A percentile compares a stretch with the other conserved stretches of the same genome.
Conservation (phyloP, 2,329 filamentous ascomycete genomes). For the Exophiala lecanii-corni region DNA sequence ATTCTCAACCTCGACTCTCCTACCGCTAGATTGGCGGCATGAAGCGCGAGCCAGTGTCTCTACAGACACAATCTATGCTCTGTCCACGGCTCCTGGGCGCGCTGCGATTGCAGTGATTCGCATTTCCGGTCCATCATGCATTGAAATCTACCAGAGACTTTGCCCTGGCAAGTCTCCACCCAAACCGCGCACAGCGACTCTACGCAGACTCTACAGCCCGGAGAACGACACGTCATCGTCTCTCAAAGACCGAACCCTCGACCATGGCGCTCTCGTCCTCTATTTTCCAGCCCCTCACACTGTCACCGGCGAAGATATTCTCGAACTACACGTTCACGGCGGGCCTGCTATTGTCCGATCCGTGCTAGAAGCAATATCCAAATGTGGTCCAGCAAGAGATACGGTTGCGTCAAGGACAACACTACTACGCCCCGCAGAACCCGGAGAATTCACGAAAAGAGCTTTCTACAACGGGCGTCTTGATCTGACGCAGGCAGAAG, state of each 20-base stretch:
- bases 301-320: slow-evolving; percentile 84
- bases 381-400: slow-evolving; percentile 24
- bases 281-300: slow-evolving; percentile 78
- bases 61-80: slow-evolving; percentile 72
- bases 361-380: slow-evolving; percentile 70
- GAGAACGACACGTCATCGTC: slow-evolving; percentile 32
- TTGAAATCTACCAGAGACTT: slow-evolving; percentile 61
- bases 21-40: slow-evolving; percentile 6
- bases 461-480: slow-evolving; percentile 85
- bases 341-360: slow-evolving; percentile 84
- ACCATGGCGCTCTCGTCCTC: slow-evolving; percentile 74
- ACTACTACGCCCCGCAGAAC: slow-evolving; percentile 80
- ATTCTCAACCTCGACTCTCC: slow-evolving; percentile 6
- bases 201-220: slow-evolving; percentile 70
- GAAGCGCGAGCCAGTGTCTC: not conserved
- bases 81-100: slow-evolving; percentile 79
- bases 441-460: slow-evolving; percentile 89
- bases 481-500: slow-evolving; percentile 76
- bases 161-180: slow-evolving; percentile 54
- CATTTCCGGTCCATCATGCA: slow-evolving; percentile 73
- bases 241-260: slow-evolving; percentile 48
- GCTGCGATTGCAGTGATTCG: slow-evolving; percentile 89
- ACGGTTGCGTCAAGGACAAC: not conserved
- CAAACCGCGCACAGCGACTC: slow-evolving; percentile 59
- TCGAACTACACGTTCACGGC: slow-evolving; percentile 93